Evolutionary conservation across 805 yeast species (phyloP).

Genomic region (Kluyveromyces siamensis): DNA sequence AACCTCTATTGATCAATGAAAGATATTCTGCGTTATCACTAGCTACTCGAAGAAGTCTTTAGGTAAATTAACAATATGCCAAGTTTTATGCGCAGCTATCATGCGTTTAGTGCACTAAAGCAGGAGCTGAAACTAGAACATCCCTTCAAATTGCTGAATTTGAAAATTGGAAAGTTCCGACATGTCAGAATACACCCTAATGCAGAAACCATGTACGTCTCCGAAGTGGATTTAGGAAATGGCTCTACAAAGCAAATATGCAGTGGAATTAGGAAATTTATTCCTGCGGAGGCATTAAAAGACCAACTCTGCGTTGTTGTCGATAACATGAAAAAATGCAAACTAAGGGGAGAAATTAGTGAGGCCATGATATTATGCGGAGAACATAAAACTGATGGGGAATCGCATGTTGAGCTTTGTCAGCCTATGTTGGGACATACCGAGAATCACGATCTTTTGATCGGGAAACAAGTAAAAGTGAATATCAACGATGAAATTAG

Average conservation of each 20-base stretch:
- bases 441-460: background rate
- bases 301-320: constrained; percentile 41
- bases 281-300: constrained; percentile 33
- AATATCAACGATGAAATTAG: constrained; percentile 1
- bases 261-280: constrained; percentile 45
- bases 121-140: constrained; percentile 2
- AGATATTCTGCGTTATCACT: background rate
- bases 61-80: background rate
- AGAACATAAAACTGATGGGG: constrained; percentile 15
- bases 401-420: constrained; percentile 12
- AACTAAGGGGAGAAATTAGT: constrained; percentile 53
- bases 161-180: constrained; percentile 41
- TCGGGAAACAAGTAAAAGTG: constrained; percentile 12
- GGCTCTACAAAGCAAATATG: constrained; percentile 34
- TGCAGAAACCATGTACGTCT: constrained; percentile 53
- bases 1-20: background rate
- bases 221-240: constrained; percentile 33
- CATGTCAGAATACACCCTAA: constrained; percentile 41
- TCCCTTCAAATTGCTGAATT: constrained; percentile 17
- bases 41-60: too few species aligned
- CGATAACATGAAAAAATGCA: constrained; percentile 50
- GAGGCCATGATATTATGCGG: constrained; percentile 67
- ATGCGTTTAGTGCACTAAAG: background rate
- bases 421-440: constrained; percentile 5
- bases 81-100: background rate